A percentile compares a stretch with the other conserved stretches of the same genome.
These are phyloP conservation scores for Elaeagnus macrophylla DNA, from an alignment of 306 rosid genomes.

Conservation along the genomic window DNA sequence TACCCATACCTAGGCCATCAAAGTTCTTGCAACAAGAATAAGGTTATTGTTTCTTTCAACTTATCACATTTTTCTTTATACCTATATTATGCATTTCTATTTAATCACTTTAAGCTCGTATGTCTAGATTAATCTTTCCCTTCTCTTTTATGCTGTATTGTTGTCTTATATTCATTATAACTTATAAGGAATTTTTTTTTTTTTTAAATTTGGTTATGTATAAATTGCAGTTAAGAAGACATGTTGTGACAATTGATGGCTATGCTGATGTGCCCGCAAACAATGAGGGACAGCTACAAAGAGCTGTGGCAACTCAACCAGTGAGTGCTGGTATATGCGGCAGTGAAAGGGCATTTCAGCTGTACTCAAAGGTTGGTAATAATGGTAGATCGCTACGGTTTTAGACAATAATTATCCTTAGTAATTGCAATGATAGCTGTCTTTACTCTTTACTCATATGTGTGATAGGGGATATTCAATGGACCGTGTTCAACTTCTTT, in stretches of 20 bases:
- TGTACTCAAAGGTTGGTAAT: constrained; percentile 66
- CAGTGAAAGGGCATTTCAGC: constrained; percentile 67
- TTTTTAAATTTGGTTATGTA: not conserved
- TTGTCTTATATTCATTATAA: constrained; percentile 2
- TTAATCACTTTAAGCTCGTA: too few species aligned
- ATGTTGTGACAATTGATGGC: constrained; percentile 69
- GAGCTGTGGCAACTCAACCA: constrained; percentile 80
- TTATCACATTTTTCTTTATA: not conserved
- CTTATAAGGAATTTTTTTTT: too few species aligned
- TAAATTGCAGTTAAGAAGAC: constrained; percentile 51
- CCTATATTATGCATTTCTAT: not conserved
- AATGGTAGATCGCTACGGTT: constrained; percentile 10
- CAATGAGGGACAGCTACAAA: constrained; percentile 51
- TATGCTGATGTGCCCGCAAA: constrained; percentile 47
- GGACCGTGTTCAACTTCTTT: constrained; percentile 81
- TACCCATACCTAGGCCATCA: constrained; percentile 48
- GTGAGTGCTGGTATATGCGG: constrained; percentile 90
- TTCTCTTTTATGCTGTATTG: not conserved
- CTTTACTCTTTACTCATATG: constrained; percentile 10
- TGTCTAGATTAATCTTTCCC: not conserved
- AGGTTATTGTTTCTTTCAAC: constrained; percentile 30
- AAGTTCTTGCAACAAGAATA: constrained; percentile 41
- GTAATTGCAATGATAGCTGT: not conserved
- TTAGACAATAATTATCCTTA: not conserved
- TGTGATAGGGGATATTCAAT: constrained; percentile 60